These are phyloP conservation scores for Friedmanniomyces endolithicus DNA, from an alignment of 495 filamentous ascomycete species.

Conservation along the genomic window DNA sequence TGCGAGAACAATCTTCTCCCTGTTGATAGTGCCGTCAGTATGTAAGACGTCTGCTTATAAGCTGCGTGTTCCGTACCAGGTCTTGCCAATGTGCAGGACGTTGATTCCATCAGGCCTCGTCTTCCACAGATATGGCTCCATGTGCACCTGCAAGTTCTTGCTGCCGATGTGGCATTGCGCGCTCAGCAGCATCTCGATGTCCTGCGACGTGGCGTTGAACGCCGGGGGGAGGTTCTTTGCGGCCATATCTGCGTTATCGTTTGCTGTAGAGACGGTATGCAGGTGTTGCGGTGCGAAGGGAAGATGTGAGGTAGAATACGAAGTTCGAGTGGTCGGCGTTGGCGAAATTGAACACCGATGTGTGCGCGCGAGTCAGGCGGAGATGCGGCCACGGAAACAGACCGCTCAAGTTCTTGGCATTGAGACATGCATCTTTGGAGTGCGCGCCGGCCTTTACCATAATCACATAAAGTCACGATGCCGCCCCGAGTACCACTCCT, in stretches of 20 bases:
- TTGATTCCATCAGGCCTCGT: constrained; percentile 95
- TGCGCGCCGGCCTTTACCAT: too few species aligned
- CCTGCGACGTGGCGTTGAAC: constrained; percentile 74
- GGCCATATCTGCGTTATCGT: constrained; percentile 71
- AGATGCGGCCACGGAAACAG: not conserved
- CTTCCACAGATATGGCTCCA: constrained; percentile 99
- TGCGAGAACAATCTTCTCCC: constrained; percentile 98
- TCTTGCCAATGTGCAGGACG: constrained; percentile 98
- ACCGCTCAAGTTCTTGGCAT: too few species aligned
- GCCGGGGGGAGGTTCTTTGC: constrained; percentile 78
- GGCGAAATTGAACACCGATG: constrained; percentile 10
- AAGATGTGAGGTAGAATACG: not conserved
- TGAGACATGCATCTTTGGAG: too few species aligned
- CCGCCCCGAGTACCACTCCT: constrained; percentile 58
- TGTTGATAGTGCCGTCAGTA: constrained; percentile 30
- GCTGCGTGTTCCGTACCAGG: constrained; percentile 57
- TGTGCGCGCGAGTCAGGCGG: not conserved
- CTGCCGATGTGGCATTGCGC: constrained; percentile 93
- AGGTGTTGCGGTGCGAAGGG: not conserved
- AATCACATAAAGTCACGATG: constrained; percentile 38
- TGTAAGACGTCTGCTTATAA: not conserved
- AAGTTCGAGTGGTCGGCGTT: constrained; percentile 7
- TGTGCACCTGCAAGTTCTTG: constrained; percentile 98
- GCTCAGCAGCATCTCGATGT: constrained; percentile 98
- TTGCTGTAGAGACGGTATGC: not conserved